phyloP scores from a whole-genome alignment of 2,329 filamentous ascomycete genomes.

The Periconia sp. region DNA sequence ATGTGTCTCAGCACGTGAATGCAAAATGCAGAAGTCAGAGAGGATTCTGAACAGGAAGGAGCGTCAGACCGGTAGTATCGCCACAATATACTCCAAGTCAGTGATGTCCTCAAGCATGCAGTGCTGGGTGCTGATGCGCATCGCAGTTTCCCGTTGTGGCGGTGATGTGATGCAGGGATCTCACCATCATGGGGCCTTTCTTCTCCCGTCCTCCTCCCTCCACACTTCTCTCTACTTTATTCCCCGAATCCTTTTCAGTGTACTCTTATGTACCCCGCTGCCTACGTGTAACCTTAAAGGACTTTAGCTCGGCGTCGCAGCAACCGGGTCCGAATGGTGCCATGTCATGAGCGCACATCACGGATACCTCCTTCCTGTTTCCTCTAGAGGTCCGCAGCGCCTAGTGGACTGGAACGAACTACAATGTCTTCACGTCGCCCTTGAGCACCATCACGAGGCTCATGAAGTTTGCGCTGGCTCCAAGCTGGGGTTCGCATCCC shows the following conservation, averaged over 20 bases:
- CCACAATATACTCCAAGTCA: too few species aligned
- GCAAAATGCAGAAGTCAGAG: too few species aligned
- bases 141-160: too few species aligned
- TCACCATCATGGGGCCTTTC: not conserved
- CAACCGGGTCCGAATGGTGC: too few species aligned
- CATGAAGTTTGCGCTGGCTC: slow-evolving; percentile 11
- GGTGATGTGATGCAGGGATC: not conserved
- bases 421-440: slow-evolving; percentile 13
- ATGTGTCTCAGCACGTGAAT: too few species aligned
- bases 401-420: not conserved
- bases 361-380: slow-evolving; percentile 1
- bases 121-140: too few species aligned
- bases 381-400: not conserved
- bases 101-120: too few species aligned
- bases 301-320: too few species aligned
- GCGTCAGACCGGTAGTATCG: too few species aligned
- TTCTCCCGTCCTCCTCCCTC: not conserved
- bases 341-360: too few species aligned
- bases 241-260: not conserved
- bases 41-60: too few species aligned
- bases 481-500: slow-evolving; percentile 2
- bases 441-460: slow-evolving; percentile 28
- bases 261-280: not conserved
- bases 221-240: not conserved
- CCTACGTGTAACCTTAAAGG: not conserved